Conservation (phyloP, 805 yeast species). For the Kazachstania taianensis region DNA sequence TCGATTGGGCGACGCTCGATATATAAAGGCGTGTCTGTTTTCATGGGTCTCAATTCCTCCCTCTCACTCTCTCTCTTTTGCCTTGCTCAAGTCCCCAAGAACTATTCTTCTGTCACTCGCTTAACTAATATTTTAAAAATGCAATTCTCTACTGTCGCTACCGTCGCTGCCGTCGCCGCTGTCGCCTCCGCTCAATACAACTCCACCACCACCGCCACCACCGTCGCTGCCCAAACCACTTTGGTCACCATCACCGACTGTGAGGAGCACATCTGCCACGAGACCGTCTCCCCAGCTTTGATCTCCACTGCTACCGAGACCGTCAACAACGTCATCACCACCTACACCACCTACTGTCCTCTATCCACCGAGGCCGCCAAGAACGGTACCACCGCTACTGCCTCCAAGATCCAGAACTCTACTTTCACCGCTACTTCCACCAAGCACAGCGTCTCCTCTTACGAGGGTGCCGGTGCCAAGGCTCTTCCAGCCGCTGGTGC, state of each 20-base stretch:
- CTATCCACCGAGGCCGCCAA: conserved; percentile 15
- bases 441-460: conserved; percentile 20
- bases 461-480: conserved; percentile 33
- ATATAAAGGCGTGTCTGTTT: background rate
- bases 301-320: conserved; percentile 29
- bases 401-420: conserved; percentile 13
- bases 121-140: conserved; percentile 17
- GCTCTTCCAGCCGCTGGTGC: conserved; percentile 41
- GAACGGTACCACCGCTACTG: conserved; percentile 17
- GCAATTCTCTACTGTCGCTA: conserved; percentile 33
- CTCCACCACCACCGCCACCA: conserved; percentile 20
- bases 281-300: conserved; percentile 28
- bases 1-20: background rate
- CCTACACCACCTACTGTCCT: conserved; percentile 31
- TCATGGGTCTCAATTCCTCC: background rate
- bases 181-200: conserved; percentile 19
- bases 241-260: conserved; percentile 32
- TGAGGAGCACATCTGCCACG: conserved; percentile 25
- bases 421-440: conserved; percentile 8
- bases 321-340: conserved; percentile 18
- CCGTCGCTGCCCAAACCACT: conserved; percentile 23
- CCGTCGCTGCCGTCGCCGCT: conserved; percentile 29
- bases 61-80: background rate
- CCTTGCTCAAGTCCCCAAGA: background rate
- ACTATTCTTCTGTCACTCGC: conserved; percentile 22